Base-by-base conservation (phyloP, 2,329 filamentous ascomycete species). In the Cylindrodendrum hubeiense region DNA sequence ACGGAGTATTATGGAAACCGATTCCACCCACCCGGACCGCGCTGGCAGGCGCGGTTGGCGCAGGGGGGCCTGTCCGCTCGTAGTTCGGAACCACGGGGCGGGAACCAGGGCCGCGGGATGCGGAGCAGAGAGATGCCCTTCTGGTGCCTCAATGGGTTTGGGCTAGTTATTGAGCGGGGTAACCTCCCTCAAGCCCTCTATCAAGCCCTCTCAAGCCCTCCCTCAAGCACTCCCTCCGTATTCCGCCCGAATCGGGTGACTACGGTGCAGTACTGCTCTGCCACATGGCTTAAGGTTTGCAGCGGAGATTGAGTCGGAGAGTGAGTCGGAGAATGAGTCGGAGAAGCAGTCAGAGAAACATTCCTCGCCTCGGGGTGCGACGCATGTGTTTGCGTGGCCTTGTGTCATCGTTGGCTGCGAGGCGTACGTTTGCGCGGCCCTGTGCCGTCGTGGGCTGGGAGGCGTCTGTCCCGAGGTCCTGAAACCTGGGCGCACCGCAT, bases 1-100 rank as follows among this genome's bases (percentile, higher is more conserved):
- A 17, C 37, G 37, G 37, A 39, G n/a, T 39, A n/a, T 39, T n/a
- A 17, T 17, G 37, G 37, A 39, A n/a, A n/a, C 17, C 5, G 4
- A 17, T 39, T 39, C 37, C 37, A 39, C 37, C 5, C 15, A 39
- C 17, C 37, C 37, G 37, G 37, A 39, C 37, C 37, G 37, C 37
- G 37, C 15, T 39, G 37, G n/a, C 37, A 39, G 43, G 60, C 54
- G 60, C 61, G 58, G 41, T 54, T 59, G 61, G 55, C 61, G 61
- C 61, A 44, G 49, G 34, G 50, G 24, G 61, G 54, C 41, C 39
- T 37, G 49, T 37, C 33, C 34, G 26, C 41, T 34, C 39, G 59
- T 33, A 28, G 43, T 39, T n/a, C 34, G 39, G 47, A 39, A 53
- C 57, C 28, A 49, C 47, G 57, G 49, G 57, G 57, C 46, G 37